phyloP scores from a whole-genome alignment of 73 alveolate species.

The Blepharisma stoltei region DNA sequence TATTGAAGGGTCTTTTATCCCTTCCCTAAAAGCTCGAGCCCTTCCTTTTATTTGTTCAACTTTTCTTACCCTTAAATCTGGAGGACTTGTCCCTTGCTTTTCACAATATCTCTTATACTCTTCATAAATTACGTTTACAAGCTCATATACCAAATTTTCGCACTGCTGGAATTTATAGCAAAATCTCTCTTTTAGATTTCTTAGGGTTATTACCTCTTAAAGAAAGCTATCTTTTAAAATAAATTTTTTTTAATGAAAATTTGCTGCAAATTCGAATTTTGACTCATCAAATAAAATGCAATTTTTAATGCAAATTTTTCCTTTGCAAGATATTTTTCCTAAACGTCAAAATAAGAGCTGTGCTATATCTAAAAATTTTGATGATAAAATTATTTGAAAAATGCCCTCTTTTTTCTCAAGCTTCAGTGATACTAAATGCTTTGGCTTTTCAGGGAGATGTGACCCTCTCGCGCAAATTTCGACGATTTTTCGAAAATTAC shows the following conservation, averaged over 20 bases:
- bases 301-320: too few species aligned
- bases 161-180: neutral
- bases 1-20: neutral
- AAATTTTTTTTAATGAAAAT: too few species aligned
- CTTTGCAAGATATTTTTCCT: too few species aligned
- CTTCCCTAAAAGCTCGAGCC: neutral
- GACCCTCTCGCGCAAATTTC: conserved; percentile 11
- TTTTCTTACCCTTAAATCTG: neutral
- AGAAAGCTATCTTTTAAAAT: too few species aligned
- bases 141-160: conserved; percentile 9
- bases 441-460: conserved; percentile 6
- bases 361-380: too few species aligned
- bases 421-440: neutral
- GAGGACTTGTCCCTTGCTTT: neutral
- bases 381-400: too few species aligned
- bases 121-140: conserved; percentile 1
- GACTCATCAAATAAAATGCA: too few species aligned
- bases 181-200: neutral
- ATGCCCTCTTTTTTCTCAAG: neutral
- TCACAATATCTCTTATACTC: conserved; percentile 19
- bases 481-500: conserved; percentile 19
- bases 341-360: too few species aligned
- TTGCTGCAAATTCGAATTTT: too few species aligned
- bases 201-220: too few species aligned
- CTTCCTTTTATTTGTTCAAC: conserved; percentile 22